Base-by-base conservation (phyloP, 1,284 basidiomycete species). In the Leccinum pachyderme region DNA sequence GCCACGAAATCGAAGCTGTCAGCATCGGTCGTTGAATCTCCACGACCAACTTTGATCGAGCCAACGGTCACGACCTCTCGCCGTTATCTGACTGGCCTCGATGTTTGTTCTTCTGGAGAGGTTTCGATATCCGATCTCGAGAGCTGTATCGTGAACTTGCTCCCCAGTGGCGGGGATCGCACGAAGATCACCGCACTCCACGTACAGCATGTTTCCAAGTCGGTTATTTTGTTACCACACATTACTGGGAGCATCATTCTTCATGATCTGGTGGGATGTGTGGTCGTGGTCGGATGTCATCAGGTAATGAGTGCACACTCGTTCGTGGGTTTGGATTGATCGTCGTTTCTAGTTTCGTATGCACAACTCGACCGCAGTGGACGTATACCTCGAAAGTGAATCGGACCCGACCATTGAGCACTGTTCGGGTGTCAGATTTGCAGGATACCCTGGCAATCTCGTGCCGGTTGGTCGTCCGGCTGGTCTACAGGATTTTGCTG, bases 321-420 rank as follows among this genome's bases (percentile, higher is more conserved):
- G 13, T 47, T 41, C 25, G 12, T 12, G 7, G 5, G 6, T 22
- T 37, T 15, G 0, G n/a, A 53, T 33, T 43, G 12, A 60, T 39
- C 48, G 37, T 51, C 53, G 27, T 24, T 11, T 60, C 18, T 47
- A 93, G 91, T 91, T 91, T 65, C 84, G 91, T 22, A 90, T 93
- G 80, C 91, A 93, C 63, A 76, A 77, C 7, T 90, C 89, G 0
- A 75, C 67, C 0, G 58, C 75, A 8, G 78, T 84, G 0, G 80
- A 83, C 45, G 79, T 91, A 4, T 83, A 86, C 59, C 76, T 93
- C 3, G 72, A 80, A 15, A 82, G 84, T 8, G 65, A 73, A 7
- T 90, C 88, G 2, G 82, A 84, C 53, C 89, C 91, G 0, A 78
- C 91, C 66, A 90, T 93, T 33, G 91, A 93, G 65, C 78, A 86